Conservation (phyloP, 257 asterid species). For the Penstemon newberryi region DNA sequence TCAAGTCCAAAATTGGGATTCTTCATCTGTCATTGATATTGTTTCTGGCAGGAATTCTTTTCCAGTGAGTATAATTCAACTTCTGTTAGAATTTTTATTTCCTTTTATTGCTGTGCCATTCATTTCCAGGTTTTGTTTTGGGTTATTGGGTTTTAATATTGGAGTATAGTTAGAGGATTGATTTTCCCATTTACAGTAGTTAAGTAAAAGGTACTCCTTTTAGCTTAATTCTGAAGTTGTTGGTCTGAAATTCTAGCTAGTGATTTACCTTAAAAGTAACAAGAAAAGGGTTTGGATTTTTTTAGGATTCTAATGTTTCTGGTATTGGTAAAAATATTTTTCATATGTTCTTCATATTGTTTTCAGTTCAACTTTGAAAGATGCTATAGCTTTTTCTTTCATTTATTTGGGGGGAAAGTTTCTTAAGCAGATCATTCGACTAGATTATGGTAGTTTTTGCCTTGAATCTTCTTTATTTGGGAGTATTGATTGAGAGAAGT, state of each 20-base stretch:
- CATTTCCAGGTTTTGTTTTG: neutral
- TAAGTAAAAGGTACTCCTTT: too few relatives aligned
- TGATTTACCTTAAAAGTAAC: neutral
- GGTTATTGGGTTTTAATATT: conserved; percentile 12
- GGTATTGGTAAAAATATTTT: neutral
- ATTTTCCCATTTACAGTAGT: too few relatives aligned
- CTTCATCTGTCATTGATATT: conserved; percentile 29
- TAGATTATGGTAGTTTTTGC: conserved; percentile 17
- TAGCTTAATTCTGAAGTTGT: neutral
- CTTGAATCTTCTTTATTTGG: neutral
- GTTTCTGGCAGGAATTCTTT: conserved; percentile 41
- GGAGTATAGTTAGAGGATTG: neutral
- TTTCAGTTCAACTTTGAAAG: too few relatives aligned
- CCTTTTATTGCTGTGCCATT: neutral
- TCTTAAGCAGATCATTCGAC: conserved; percentile 11
- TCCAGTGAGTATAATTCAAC: conserved; percentile 46
- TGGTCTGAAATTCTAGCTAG: conserved; percentile 19
- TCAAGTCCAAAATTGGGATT: conserved; percentile 30
- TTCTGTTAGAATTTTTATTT: neutral
- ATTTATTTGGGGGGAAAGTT: neutral
- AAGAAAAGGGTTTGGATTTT: neutral
- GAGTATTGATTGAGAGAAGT: neutral
- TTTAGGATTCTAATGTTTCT: conserved; percentile 19
- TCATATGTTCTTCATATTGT: too few relatives aligned
- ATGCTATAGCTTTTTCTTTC: neutral